Evolutionary conservation across 768 basidiomycete species (phyloP), one percentile per base, ranked within the genome.

Genomic region (Lactifluus pinguis): DNA sequence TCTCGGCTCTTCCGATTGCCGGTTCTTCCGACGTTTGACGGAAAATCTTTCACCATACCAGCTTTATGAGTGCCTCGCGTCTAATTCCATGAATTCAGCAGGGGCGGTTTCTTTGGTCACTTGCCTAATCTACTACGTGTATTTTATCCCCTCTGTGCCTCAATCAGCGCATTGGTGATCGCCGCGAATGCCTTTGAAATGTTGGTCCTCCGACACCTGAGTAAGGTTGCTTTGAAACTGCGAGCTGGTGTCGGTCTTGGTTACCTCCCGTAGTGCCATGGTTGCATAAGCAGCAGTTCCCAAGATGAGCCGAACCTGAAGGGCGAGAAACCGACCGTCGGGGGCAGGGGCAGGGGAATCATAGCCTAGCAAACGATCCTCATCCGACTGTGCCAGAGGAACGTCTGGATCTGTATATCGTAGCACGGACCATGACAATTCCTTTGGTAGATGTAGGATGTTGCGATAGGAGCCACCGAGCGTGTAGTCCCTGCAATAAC

Each of bases 251-350:
- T 98, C 94, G 38, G 88, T 91, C 76, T 95, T 98, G 14, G 94
- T 93, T 48, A 97, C 83, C 74, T 97, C 93, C 45, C 93, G 83
- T 66, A 99, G 72, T 4, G 95, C 95, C 97, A 99, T 99, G 2
- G 97, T 99, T 2, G 97, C 97, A 73, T 98, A 99, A 5, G 92
- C 87, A 0, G 92, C 89, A 7, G 92, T 92, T 14, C 90, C 92
- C 15, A 99, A 80, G n/a, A 80, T 83, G 56, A 98, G 73, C 42
- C 85, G 75, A 62, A 99, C 83, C 69, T 95, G 94, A 39, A 99
- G 75, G 4, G 95, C 95, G 72, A 85, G 76, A 71, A 95, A 95
- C 68, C 83, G 86, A 29, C 95, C 95, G 50, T 87, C 80, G 55
- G 84, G 81, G 3, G 76, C 78, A 36, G 83, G 70, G 1, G 76